These are phyloP conservation scores for Lizanozyma gosingica DNA, from an alignment of 1,139 yeast species.

Conservation along the genomic window DNA sequence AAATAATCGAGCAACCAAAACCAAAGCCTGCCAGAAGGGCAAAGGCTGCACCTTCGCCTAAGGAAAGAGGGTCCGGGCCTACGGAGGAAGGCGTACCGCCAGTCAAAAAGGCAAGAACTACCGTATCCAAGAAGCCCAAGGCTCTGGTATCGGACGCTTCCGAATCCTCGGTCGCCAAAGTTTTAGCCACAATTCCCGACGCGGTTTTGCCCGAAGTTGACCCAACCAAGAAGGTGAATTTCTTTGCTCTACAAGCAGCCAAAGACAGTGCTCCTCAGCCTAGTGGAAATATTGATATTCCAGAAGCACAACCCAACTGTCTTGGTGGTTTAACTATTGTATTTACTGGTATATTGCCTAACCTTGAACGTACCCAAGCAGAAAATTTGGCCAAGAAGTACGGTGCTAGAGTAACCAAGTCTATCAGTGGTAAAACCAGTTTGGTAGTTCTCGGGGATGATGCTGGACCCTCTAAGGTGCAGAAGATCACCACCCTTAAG, in stretches of 20 bases:
- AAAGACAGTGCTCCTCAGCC: slow-evolving; percentile 23
- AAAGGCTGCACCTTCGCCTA: slow-evolving; percentile 3
- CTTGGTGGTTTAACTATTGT: slow-evolving; percentile 82
- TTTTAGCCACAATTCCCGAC: slow-evolving; percentile 56
- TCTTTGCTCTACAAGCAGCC: slow-evolving; percentile 41
- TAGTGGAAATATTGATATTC: slow-evolving; percentile 33
- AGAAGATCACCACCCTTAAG: slow-evolving; percentile 61
- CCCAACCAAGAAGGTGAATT: slow-evolving; percentile 45
- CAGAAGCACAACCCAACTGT: slow-evolving; percentile 78
- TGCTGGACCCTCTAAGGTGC: slow-evolving; percentile 94
- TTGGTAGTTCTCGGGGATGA: slow-evolving; percentile 89
- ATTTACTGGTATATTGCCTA: slow-evolving; percentile 85
- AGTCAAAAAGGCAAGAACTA: slow-evolving; percentile 6
- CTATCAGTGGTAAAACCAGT: slow-evolving; percentile 80
- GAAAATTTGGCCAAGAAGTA: slow-evolving; percentile 72
- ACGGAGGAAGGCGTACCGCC: slow-evolving; percentile 4
- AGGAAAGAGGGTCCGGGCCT: slow-evolving; percentile 1
- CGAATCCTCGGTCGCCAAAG: slow-evolving; percentile 38
- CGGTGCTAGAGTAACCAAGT: slow-evolving; percentile 90
- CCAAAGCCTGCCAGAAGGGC: slow-evolving; percentile 7
- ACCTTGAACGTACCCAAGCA: slow-evolving; percentile 66
- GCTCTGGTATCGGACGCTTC: slow-evolving; percentile 6
- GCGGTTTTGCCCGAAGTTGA: slow-evolving; percentile 56
- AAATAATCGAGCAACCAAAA: slow-evolving; percentile 5
- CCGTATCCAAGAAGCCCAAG: slow-evolving; percentile 3